Evolutionary conservation across 768 basidiomycete genomes (phyloP).

Genomic region (Suillus hirtellus): DNA sequence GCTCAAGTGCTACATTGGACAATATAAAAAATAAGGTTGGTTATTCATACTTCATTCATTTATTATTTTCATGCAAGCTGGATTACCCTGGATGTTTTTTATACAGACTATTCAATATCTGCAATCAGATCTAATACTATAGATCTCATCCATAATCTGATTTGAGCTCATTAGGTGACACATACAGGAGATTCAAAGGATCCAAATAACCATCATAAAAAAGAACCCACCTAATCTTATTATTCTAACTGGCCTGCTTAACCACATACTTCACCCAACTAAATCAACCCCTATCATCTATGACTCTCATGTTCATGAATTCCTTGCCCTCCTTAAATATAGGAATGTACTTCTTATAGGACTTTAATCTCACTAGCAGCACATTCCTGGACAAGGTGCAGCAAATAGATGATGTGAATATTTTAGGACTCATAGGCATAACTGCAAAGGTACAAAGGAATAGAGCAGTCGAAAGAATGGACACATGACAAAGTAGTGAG

Average conservation of each 20-base stretch:
- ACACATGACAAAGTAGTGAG: neutral
- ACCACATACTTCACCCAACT: conserved; percentile 9
- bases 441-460: neutral
- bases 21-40: too few relatives aligned
- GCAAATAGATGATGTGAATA: neutral
- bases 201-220: conserved; percentile 3
- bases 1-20: too few relatives aligned
- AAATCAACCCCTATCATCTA: conserved; percentile 14
- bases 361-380: neutral
- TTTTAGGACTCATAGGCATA: neutral
- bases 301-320: conserved; percentile 14
- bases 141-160: conserved; percentile 10
- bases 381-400: neutral
- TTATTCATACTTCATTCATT: too few relatives aligned
- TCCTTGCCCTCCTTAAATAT: conserved; percentile 14
- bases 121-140: conserved; percentile 10
- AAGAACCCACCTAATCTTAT: conserved; percentile 11
- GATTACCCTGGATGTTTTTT: too few relatives aligned
- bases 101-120: conserved; percentile 3
- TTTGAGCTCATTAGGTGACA: conserved; percentile 10
- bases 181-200: conserved; percentile 5
- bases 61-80: neutral
- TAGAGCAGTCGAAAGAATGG: neutral
- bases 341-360: neutral
- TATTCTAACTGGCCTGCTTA: conserved; percentile 13